Evolutionary conservation across 441 rosid species (phyloP).

Genomic region (Eruca vesicaria): DNA sequence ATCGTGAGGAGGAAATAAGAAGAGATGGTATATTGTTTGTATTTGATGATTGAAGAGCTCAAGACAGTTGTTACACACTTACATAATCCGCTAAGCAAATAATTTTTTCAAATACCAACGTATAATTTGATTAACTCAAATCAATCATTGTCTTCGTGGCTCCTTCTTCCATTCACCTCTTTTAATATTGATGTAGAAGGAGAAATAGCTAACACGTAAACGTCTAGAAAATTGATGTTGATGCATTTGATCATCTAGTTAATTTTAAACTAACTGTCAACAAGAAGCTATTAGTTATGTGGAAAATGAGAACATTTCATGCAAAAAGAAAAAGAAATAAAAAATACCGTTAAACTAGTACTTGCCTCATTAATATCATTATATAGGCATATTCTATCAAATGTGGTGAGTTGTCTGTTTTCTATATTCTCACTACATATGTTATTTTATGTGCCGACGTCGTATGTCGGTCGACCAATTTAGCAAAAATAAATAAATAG

Average conservation of each 20-base stretch:
- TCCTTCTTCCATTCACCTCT: neutral
- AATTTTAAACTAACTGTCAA: too few relatives aligned
- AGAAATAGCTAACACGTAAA: neutral
- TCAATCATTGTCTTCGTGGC: neutral
- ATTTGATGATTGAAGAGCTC: slow-evolving; percentile 5
- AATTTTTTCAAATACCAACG: neutral
- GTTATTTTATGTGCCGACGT: neutral
- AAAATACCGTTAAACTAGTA: too few relatives aligned
- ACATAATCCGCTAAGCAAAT: neutral
- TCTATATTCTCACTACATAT: neutral
- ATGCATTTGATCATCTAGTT: neutral
- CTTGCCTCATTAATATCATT: too few relatives aligned
- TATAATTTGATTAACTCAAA: neutral
- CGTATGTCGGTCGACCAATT: slow-evolving; percentile 35
- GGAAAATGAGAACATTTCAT: too few relatives aligned
- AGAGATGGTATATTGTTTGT: neutral
- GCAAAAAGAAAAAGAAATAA: too few relatives aligned
- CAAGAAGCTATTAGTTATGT: too few relatives aligned
- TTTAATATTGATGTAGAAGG: neutral
- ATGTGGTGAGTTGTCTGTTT: neutral
- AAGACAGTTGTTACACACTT: neutral
- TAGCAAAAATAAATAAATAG: neutral
- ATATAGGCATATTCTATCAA: neutral
- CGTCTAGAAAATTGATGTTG: neutral
- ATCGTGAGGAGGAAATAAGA: neutral